phyloP scores from a whole-genome alignment of 176 grass and related monocot species.

The Eleusine coracana region DNA sequence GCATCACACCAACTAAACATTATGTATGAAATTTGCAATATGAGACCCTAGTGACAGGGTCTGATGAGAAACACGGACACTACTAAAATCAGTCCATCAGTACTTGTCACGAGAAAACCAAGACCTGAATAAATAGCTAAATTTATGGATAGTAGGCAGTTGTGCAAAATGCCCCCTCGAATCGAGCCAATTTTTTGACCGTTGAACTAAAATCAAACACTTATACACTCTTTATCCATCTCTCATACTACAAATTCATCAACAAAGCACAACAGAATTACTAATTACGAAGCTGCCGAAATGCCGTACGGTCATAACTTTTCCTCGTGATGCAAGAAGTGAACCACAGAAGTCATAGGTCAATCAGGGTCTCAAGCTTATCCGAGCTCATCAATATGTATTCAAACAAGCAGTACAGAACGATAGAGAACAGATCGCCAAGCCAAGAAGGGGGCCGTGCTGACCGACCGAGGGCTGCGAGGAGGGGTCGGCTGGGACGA shows the following conservation, averaged over 20 bases:
- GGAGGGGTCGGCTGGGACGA: conserved; percentile 71
- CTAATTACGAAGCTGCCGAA: not conserved
- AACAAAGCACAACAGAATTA: not conserved
- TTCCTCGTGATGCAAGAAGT: not conserved
- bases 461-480: conserved; percentile 72
- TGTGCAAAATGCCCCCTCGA: not conserved
- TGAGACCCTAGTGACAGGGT: conserved; percentile 39
- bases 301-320: too few relatives aligned
- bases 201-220: not conserved
- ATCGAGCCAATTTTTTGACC: not conserved
- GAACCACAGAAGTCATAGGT: not conserved
- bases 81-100: conserved; percentile 1
- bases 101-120: not conserved
- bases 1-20: not conserved
- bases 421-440: not conserved
- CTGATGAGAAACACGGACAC: conserved; percentile 14
- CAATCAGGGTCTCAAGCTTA: not conserved
- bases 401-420: not conserved
- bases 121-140: not conserved
- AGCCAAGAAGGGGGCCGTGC: not conserved
- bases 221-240: not conserved
- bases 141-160: not conserved
- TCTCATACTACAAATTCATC: not conserved
- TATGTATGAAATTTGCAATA: conserved; percentile 35
- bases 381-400: too few relatives aligned